These are phyloP conservation scores for Rhododendron vialii DNA, from an alignment of 148 eudicot species.

Conservation along the genomic window DNA sequence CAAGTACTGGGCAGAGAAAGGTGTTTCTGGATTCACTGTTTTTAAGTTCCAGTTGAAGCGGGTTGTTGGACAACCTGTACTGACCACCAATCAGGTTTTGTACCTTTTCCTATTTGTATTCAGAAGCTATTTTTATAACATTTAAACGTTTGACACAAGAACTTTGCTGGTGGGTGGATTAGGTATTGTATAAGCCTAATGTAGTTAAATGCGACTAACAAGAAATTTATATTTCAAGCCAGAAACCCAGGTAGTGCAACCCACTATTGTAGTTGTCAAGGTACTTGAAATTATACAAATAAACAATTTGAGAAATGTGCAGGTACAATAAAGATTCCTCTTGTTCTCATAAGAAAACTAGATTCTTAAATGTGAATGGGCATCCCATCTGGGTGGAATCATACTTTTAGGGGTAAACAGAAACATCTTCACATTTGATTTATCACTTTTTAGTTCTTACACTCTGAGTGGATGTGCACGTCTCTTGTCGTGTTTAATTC, in stretches of 20 bases:
- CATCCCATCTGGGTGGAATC: not conserved
- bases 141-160: not conserved
- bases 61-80: constrained; percentile 68
- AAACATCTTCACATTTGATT: not conserved
- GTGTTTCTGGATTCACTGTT: constrained; percentile 78
- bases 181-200: not conserved
- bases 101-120: not conserved
- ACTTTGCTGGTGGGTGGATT: not conserved
- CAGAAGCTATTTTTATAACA: not conserved
- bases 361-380: not conserved
- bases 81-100: constrained; percentile 68
- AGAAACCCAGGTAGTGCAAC: not conserved
- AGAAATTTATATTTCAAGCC: not conserved
- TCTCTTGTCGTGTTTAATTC: not conserved
- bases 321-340: not conserved
- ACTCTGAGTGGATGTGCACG: not conserved
- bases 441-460: not conserved
- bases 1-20: constrained; percentile 82
- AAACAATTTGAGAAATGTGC: not conserved
- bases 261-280: not conserved
- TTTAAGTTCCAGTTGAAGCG: constrained; percentile 74
- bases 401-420: not conserved
- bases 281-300: not conserved
- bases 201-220: not conserved
- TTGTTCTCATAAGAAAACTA: not conserved